Conservation (phyloP, 192 early-diverging fungal genomes). For the Backusella tuberculispora region DNA sequence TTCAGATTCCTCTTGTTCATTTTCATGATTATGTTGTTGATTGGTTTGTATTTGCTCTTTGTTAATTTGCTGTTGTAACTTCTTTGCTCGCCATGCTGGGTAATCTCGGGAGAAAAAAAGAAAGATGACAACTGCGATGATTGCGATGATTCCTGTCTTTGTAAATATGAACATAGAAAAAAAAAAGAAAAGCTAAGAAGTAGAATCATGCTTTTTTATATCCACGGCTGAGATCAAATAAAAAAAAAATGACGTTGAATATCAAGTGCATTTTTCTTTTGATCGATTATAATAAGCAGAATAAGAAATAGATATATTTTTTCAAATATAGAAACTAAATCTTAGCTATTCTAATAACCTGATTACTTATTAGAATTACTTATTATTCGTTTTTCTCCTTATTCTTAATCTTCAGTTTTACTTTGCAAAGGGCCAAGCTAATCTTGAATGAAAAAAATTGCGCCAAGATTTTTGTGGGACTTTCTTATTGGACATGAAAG, state of each 20-base stretch:
- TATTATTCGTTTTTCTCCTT: too few species aligned
- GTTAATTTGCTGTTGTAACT: not conserved
- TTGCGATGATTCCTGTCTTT: not conserved
- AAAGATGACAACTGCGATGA: not conserved
- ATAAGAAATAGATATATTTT: not conserved
- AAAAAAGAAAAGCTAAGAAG: not conserved
- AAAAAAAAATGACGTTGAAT: not conserved
- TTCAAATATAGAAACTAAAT: not conserved
- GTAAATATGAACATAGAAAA: not conserved
- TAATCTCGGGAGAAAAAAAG: conserved; percentile 9
- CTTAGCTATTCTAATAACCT: too few species aligned
- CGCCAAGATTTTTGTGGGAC: not conserved
- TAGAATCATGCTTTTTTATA: not conserved
- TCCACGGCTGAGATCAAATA: conserved; percentile 3
- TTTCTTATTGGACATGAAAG: not conserved
- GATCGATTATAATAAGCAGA: not conserved
- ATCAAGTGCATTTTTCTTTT: not conserved
- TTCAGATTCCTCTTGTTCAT: not conserved
- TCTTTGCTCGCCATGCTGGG: not conserved
- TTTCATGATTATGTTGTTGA: not conserved
- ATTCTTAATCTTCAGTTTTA: too few species aligned
- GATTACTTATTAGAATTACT: too few species aligned
- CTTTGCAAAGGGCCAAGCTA: not conserved
- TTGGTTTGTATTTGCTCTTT: not conserved
- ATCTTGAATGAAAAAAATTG: not conserved